phyloP scores from a whole-genome alignment of 257 asterid species.

The Solanum lignicaule region DNA sequence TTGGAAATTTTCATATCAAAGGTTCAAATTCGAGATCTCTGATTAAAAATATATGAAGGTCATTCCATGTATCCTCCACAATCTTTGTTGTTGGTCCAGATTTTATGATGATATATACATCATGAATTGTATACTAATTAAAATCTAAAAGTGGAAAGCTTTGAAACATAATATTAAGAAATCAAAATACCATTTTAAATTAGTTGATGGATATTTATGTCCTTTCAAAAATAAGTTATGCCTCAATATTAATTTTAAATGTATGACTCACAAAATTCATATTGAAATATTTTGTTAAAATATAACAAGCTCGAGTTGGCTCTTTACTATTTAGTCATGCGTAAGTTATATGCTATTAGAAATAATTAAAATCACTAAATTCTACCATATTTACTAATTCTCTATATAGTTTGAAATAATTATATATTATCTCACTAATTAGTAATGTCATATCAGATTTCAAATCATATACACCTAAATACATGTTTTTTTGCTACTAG shows the following conservation, averaged over 20 bases:
- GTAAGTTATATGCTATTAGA: neutral
- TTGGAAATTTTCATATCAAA: rapidly evolving
- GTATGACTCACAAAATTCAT: neutral
- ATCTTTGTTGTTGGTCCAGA: neutral
- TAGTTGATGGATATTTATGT: neutral
- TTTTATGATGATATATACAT: neutral
- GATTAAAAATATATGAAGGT: rapidly evolving
- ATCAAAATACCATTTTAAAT: neutral
- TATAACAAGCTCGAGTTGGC: neutral
- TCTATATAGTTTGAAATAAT: too few species aligned
- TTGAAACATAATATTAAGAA: neutral
- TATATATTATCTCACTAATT: too few species aligned
- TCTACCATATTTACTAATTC: too few species aligned
- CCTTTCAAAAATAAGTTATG: neutral
- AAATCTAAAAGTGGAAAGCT: neutral
- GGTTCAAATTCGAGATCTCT: rapidly evolving
- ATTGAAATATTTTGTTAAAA: neutral
- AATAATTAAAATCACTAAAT: too few species aligned
- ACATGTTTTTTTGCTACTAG: too few species aligned
- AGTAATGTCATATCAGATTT: too few species aligned
- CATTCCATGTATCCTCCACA: neutral
- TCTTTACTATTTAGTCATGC: neutral
- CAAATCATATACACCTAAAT: too few species aligned
- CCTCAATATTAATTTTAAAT: neutral
- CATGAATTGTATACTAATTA: neutral